Evolutionary conservation across 2,329 filamentous ascomycete genomes (phyloP).

Genomic region (Verticillium nubilum): DNA sequence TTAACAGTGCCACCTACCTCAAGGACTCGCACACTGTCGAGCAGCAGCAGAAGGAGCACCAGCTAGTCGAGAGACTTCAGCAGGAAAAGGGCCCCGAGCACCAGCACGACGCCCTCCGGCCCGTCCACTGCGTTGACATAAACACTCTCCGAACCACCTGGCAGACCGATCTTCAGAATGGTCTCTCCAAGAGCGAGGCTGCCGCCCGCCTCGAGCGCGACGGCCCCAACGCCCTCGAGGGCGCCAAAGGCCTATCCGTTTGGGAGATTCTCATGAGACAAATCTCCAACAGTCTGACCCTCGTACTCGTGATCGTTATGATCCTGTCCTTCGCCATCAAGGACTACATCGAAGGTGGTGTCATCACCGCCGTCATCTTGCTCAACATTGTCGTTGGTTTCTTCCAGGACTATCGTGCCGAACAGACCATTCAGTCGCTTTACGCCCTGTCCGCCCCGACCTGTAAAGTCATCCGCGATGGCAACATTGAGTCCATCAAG

Average conservation of each 20-base stretch:
- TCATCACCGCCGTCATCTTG: conserved; percentile 58
- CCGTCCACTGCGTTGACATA: conserved; percentile 19
- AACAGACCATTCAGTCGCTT: conserved; percentile 57
- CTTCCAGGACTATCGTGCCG: conserved; percentile 55
- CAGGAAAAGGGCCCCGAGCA: background rate
- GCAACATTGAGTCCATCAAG: conserved; percentile 44
- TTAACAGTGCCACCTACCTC: background rate
- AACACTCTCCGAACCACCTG: conserved; percentile 26
- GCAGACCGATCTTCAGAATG: conserved; percentile 45
- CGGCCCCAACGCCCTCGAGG: conserved; percentile 67
- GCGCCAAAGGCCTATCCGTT: conserved; percentile 64
- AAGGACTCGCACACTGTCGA: conserved; percentile 5
- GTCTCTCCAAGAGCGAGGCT: conserved; percentile 58
- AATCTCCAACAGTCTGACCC: conserved; percentile 70
- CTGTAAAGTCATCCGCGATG: conserved; percentile 53
- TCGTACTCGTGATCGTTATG: conserved; percentile 72
- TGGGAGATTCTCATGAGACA: conserved; percentile 74
- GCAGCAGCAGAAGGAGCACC: conserved; percentile 7
- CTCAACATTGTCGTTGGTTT: conserved; percentile 63
- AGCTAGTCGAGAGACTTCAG: background rate
- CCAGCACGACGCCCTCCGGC: conserved; percentile 6
- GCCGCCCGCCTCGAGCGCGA: conserved; percentile 58
- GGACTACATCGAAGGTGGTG: conserved; percentile 59
- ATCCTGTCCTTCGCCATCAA: conserved; percentile 60
- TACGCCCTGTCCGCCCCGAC: conserved; percentile 53